Percentiles rank a stretch among this genome's conserved stretches.
Evolutionary conservation across 345 rosid species (phyloP).

Genomic region (Brassica rapa): DNA sequence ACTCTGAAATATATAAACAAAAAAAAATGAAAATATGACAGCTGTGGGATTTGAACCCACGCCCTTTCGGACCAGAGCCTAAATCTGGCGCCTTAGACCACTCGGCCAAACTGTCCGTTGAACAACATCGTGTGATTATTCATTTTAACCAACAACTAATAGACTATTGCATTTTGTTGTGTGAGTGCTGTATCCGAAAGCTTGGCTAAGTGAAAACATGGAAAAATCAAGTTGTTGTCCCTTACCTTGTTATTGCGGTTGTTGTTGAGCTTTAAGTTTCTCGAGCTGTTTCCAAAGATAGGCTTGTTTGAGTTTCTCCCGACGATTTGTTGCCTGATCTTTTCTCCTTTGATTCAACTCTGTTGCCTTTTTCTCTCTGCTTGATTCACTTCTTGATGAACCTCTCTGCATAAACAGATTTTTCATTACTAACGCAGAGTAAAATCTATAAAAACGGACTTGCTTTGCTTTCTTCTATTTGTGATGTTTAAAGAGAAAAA

Average conservation of each 20-base stretch:
- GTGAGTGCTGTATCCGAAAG: not conserved
- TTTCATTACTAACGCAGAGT: not conserved
- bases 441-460: not conserved
- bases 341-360: slow-evolving; percentile 72
- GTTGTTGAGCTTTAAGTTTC: slow-evolving; percentile 63
- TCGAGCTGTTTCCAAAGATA: slow-evolving; percentile 81
- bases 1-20: not conserved
- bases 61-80: slow-evolving; percentile 99
- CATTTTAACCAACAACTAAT: not conserved
- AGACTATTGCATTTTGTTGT: not conserved
- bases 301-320: slow-evolving; percentile 82
- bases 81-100: slow-evolving; percentile 99
- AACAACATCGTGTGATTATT: too few relatives aligned
- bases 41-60: slow-evolving; percentile 99
- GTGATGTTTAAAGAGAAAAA: not conserved
- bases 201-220: not conserved
- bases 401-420: slow-evolving; percentile 54
- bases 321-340: slow-evolving; percentile 69
- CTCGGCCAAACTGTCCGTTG: slow-evolving; percentile 91
- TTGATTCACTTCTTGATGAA: slow-evolving; percentile 85
- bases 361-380: slow-evolving; percentile 69
- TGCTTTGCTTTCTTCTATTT: not conserved
- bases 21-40: slow-evolving; percentile 42
- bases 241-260: slow-evolving; percentile 16
- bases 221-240: slow-evolving; percentile 2